phyloP scores from a whole-genome alignment of 1,139 yeast species.

The Debaryomycetaceae sp. region DNA sequence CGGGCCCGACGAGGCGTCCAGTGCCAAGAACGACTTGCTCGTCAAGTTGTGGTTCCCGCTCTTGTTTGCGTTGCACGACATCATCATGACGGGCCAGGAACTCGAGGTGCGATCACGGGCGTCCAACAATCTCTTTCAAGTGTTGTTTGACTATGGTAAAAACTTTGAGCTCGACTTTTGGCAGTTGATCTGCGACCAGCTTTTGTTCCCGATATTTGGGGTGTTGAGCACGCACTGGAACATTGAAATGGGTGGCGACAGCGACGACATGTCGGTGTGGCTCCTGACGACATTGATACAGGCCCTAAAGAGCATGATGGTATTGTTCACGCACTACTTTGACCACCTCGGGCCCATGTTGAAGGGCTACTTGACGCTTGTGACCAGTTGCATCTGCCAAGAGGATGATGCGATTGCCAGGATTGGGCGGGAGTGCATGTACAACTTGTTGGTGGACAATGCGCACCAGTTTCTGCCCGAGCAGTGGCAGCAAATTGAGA shows the following conservation, averaged over 20 bases:
- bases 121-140: slow-evolving; percentile 68
- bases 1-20: slow-evolving; percentile 5
- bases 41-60: slow-evolving; percentile 67
- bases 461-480: slow-evolving; percentile 45
- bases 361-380: slow-evolving; percentile 64
- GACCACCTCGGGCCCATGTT: slow-evolving; percentile 61
- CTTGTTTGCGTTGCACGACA: slow-evolving; percentile 73
- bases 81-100: slow-evolving; percentile 89
- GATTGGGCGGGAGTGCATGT: slow-evolving; percentile 84
- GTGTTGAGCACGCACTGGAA: slow-evolving; percentile 73
- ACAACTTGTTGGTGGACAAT: slow-evolving; percentile 67
- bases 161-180: slow-evolving; percentile 69
- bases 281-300: slow-evolving; percentile 91
- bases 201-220: slow-evolving; percentile 83
- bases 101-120: slow-evolving; percentile 91
- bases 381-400: slow-evolving; percentile 86
- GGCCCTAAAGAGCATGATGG: slow-evolving; percentile 82
- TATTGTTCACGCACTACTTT: slow-evolving; percentile 72
- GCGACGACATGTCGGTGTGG: slow-evolving; percentile 91
- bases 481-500: slow-evolving; percentile 71
- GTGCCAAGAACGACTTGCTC: slow-evolving; percentile 25
- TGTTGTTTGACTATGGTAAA: slow-evolving; percentile 68
- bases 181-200: slow-evolving; percentile 66
- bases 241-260: slow-evolving; percentile 46
- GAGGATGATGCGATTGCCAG: slow-evolving; percentile 94